Percentiles rank a stretch among this genome's conserved stretches.
phyloP scores from a whole-genome alignment of 1,284 basidiomycete species.

The Amylostereum areolatum region DNA sequence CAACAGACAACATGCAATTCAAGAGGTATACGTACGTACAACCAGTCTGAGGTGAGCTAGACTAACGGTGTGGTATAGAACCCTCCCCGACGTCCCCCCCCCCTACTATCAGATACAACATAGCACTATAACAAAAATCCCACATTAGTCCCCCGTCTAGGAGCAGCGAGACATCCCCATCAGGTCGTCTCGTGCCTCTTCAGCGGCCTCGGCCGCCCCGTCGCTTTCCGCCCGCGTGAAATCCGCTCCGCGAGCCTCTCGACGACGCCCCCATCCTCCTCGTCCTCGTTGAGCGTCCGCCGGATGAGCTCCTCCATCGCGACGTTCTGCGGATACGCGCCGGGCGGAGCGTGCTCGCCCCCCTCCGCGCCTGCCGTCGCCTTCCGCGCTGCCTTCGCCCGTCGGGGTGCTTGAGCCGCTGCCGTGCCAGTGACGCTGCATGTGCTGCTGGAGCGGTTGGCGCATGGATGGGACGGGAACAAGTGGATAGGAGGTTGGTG shows the following conservation, averaged over 20 bases:
- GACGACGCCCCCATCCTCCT: constrained; percentile 42
- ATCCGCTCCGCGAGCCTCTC: constrained; percentile 58
- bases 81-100: too few relatives aligned
- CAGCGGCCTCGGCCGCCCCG: constrained; percentile 43
- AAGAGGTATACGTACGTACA: too few relatives aligned
- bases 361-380: constrained; percentile 51
- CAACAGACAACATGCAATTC: too few relatives aligned
- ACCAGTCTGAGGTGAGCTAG: too few relatives aligned
- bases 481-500: constrained; percentile 32
- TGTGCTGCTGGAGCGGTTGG: constrained; percentile 26
- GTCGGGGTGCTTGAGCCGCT: constrained; percentile 27
- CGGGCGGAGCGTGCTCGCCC: constrained; percentile 19
- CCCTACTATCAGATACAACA: too few relatives aligned
- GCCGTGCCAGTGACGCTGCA: constrained; percentile 25
- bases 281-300: constrained; percentile 61
- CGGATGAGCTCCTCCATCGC: constrained; percentile 85
- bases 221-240: constrained; percentile 40
- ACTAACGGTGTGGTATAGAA: too few relatives aligned
- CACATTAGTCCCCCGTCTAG: too few relatives aligned
- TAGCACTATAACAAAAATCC: too few relatives aligned
- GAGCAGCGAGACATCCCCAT: constrained; percentile 3
- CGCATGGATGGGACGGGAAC: constrained; percentile 65
- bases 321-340: constrained; percentile 44
- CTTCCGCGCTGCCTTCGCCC: constrained; percentile 22
- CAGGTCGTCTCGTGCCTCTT: constrained; percentile 62